phyloP scores from a whole-genome alignment of 495 filamentous ascomycete species.

The Alectoria sarmentosa region DNA sequence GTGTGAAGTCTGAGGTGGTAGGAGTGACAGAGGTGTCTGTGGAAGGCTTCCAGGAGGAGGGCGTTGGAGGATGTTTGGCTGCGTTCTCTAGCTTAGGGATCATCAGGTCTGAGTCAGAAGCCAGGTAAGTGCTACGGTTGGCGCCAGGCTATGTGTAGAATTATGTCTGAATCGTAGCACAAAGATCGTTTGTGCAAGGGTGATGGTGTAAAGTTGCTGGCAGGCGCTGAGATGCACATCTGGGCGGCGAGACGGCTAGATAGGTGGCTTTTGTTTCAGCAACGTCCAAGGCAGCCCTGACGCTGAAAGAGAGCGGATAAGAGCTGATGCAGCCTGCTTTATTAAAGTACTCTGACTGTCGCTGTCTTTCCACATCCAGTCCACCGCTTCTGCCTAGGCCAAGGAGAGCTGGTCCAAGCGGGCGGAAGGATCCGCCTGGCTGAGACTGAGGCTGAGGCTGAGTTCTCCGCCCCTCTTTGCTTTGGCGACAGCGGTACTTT shows the following conservation, averaged over 20 bases:
- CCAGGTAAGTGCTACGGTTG: not conserved
- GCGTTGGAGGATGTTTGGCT: conserved; percentile 1
- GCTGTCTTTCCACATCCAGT: not conserved
- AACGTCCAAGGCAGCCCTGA: not conserved
- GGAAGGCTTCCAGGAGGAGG: conserved; percentile 7
- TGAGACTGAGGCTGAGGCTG: not conserved
- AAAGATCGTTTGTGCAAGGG: not conserved
- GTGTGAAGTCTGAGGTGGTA: conserved; percentile 21
- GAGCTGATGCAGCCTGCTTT: not conserved
- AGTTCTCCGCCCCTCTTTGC: not conserved
- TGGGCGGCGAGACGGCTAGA: not conserved
- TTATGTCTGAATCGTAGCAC: not conserved
- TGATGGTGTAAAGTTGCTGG: not conserved
- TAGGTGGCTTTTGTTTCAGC: not conserved
- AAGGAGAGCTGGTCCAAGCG: not conserved
- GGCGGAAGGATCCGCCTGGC: not conserved
- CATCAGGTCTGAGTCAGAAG: conserved; percentile 9
- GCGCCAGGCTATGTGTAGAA: not conserved
- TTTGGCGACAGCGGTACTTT: no score
- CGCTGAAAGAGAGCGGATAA: not conserved
- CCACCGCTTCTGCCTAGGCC: not conserved
- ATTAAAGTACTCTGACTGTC: not conserved
- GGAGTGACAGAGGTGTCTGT: conserved; percentile 12
- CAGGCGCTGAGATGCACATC: not conserved
- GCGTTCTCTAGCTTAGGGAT: not conserved